Evolutionary conservation across 148 eudicot species (phyloP), one percentile per base, ranked within the genome.

Genomic region (Amaranthus hypochondriacus): DNA sequence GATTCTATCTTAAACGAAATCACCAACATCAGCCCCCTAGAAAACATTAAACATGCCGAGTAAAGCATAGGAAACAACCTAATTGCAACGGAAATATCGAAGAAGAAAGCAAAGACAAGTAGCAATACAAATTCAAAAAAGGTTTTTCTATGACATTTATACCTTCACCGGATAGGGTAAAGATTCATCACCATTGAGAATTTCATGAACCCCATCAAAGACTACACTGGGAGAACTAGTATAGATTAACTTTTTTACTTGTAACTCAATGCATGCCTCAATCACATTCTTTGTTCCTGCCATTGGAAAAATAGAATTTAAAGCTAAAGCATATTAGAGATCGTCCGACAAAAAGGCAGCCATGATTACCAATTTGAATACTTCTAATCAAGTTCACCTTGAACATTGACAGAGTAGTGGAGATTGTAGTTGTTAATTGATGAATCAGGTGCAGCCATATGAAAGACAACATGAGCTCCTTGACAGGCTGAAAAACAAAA

Each of bases 371-470:
- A 28, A 14, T 78, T 13, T 0, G 48, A 64, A 43, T 14, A 68
- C 9, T 63, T 52, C 10, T 12, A 69, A 52, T 54, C 60, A 55
- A 21, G 56, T 70, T 80, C 55, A 94, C 98, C 98, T 85, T 84
- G 78, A 47, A 94, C 97, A 78, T 92, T 94, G 64, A 94, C 97
- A 39, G 98, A 82, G 72, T 84, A 68, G 14, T 94, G 98, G 62
- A 94, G 93, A 63, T 90, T 76, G 56, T 87, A 75, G 80, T 88
- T 94, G 72, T 94, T 94, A 66, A 94, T 91, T 52, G 98, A 94
- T 67, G 98, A 94, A 86, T 94, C 93, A 11, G 98, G 98, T 49
- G 98, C 97, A 28, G 98, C 97, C 97, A 94, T 90, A 83, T 94
- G 97, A 83, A 94, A 94, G 51, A 92, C 98, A 75, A 92, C 96